phyloP scores from a whole-genome alignment of 2,329 filamentous ascomycete species.

The Penicillium sp. region DNA sequence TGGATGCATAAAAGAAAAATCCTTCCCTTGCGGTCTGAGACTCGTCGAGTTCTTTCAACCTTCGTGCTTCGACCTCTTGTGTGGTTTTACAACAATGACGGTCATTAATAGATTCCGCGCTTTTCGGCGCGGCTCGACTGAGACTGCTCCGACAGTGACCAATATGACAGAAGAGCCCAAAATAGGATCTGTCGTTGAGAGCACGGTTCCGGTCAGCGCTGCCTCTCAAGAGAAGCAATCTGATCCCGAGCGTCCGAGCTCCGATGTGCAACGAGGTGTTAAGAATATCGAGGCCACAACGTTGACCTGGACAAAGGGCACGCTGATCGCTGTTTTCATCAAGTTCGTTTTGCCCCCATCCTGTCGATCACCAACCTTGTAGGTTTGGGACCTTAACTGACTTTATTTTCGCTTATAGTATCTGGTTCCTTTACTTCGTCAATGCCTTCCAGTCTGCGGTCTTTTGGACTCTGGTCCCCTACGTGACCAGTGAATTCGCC shows the following conservation, averaged over 20 bases:
- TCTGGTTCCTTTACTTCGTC: constrained; percentile 27
- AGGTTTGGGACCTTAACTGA: background rate
- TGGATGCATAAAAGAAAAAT: constrained; percentile 6
- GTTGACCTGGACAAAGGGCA: constrained; percentile 48
- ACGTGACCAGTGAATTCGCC: constrained; percentile 19
- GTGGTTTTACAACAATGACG: constrained; percentile 1
- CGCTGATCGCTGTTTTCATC: constrained; percentile 19
- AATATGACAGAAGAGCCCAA: background rate
- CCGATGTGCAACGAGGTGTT: constrained; percentile 46
- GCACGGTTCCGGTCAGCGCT: background rate
- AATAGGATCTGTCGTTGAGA: background rate
- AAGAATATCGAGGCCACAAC: constrained; percentile 53
- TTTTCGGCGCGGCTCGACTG: constrained; percentile 7
- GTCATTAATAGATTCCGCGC: constrained; percentile 5
- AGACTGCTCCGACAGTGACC: background rate
- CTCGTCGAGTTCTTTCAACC: constrained; percentile 1
- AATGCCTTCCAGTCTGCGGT: constrained; percentile 23
- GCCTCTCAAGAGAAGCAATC: background rate
- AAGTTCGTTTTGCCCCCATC: constrained; percentile 13
- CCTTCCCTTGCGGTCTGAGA: constrained; percentile 1
- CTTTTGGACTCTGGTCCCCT: constrained; percentile 19
- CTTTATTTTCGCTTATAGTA: constrained; percentile 13
- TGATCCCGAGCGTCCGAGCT: constrained; percentile 2
- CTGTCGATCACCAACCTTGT: background rate
- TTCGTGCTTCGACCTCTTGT: background rate